phyloP scores from a whole-genome alignment of 2,329 filamentous ascomycete genomes.

The Rhexocercosporidium sp. region DNA sequence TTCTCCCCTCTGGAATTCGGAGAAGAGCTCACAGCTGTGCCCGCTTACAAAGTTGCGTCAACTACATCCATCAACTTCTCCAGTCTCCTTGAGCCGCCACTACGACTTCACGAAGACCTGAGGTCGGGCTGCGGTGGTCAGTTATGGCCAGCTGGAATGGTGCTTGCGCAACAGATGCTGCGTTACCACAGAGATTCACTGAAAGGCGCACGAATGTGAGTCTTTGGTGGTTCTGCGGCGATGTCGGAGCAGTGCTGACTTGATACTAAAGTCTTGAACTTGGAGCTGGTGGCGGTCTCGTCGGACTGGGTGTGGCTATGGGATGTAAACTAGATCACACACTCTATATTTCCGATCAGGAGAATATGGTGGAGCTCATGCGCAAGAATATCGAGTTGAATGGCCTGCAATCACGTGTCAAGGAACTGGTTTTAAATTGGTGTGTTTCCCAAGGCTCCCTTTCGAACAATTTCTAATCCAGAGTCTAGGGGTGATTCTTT shows the following conservation, averaged over 20 bases:
- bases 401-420: conserved; percentile 64
- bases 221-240: conserved; percentile 5
- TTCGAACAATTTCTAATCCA: conserved; percentile 12
- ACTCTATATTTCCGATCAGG: conserved; percentile 86
- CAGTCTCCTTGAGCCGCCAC: conserved; percentile 70
- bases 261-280: conserved; percentile 73
- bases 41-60: conserved; percentile 60
- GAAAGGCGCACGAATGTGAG: conserved; percentile 71
- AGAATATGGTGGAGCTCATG: conserved; percentile 86
- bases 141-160: conserved; percentile 92
- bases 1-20: conserved; percentile 49
- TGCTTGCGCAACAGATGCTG: conserved; percentile 85
- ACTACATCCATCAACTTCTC: conserved; percentile 68
- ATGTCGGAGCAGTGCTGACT: conserved; percentile 11
- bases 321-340: conserved; percentile 58
- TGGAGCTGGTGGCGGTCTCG: conserved; percentile 88
- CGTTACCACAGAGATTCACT: conserved; percentile 71
- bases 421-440: conserved; percentile 82
- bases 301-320: conserved; percentile 68
- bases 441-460: conserved; percentile 46
- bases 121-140: conserved; percentile 89
- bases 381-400: conserved; percentile 87
- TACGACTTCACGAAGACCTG: conserved; percentile 85
- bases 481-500: conserved; percentile 63
- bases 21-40: conserved; percentile 63